Evolutionary conservation across 768 basidiomycete species (phyloP), one percentile per base, ranked within the genome.

Genomic region (Hypholoma fasciculare): DNA sequence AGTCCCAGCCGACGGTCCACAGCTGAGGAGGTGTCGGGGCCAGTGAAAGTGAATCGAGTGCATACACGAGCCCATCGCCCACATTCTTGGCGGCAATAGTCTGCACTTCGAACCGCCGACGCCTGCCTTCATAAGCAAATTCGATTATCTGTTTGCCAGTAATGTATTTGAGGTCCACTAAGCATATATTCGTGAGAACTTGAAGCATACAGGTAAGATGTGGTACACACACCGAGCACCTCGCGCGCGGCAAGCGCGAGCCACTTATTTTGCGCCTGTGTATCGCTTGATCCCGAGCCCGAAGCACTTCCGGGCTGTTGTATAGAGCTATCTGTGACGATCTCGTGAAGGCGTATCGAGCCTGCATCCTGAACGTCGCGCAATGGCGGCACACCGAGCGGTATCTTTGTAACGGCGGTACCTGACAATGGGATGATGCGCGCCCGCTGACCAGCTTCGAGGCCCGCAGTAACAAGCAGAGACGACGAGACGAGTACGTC

Each of bases 91-190:
- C 63, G 40, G 77, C 77, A 19, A 87, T 76, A 26, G 78, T 75
- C 55, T 73, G 66, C n/a, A 90, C 73, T 14, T 72, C 68, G 68
- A 92, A 93, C 52, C 75, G 77, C 40, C 87, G 86, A 13, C 60
- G 66, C 42, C 64, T 67, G 26, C 86, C 84, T 74, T 93, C 89
- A 66, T 88, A 93, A 16, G 64, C 60, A 17, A 90, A 76, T 59
- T 88, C 80, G 43, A 93, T 58, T 5, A 81, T 71, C 67, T 94
- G 91, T 8, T 75, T 75, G 39, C 75, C 69, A 11, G 84, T 83
- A 60, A 92, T 72, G 66, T 87, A 90, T 67, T 85, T 90, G 13
- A 91, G 74, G 65, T 88, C 86, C 44, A 92, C 92, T 94, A 50
- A n/a, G 53, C 48, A 20, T 58, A 53, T 20, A 58, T 57, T 52